Base-by-base conservation (phyloP, 2,329 filamentous ascomycete species). In the Amesomyces nigricolor region DNA sequence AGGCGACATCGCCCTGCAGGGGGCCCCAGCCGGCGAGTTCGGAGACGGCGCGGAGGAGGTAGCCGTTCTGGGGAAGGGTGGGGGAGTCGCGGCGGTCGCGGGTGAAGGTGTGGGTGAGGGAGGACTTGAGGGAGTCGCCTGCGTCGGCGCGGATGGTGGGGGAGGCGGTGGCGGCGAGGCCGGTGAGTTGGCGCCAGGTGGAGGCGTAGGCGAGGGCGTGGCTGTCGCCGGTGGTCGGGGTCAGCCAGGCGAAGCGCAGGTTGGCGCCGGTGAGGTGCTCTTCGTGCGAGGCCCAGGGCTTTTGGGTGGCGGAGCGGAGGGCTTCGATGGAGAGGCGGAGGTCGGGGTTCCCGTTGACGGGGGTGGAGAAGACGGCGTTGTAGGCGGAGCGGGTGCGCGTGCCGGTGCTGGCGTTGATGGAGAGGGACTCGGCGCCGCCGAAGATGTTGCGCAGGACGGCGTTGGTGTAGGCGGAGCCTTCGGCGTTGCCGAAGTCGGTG, bases 221-320 rank as follows among this genome's bases (percentile, higher is more conserved):
- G 55, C 78, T 79, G 62, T 89, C 83, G 44, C 85, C 84, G 47
- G 77, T 73, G 8, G 74, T 26, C 6, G 22, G 66, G 47, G 81
- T 83, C 38, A 86, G 72, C 87, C 89, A 97, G 39, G 85, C 83
- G 40, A 96, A 77, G 62, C 89, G 91, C 11, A 87, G 75, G 64
- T 82, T 86, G 17, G 82, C 90, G 14, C 91, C 91, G 66, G 86
- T 89, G 17, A 95, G 74, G 3, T 86, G 84, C 72, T 99, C 92
- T 65, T 97, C 92, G 67, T 99, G 92, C 61, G 89, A 94, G 19
- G 94, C 91, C 88, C 90, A 97, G 11, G 85, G 82, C 72, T 97
- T 96, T 59, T 92, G 82, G 0, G 89, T 95, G 44, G 89, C 86
- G 59, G 89, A 95, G 9, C 87, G 85, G 44, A 96, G 76, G 1